Evolutionary conservation across 306 rosid species (phyloP), one percentile per base, ranked within the genome.

Genomic region (Cucurbita maxima): DNA sequence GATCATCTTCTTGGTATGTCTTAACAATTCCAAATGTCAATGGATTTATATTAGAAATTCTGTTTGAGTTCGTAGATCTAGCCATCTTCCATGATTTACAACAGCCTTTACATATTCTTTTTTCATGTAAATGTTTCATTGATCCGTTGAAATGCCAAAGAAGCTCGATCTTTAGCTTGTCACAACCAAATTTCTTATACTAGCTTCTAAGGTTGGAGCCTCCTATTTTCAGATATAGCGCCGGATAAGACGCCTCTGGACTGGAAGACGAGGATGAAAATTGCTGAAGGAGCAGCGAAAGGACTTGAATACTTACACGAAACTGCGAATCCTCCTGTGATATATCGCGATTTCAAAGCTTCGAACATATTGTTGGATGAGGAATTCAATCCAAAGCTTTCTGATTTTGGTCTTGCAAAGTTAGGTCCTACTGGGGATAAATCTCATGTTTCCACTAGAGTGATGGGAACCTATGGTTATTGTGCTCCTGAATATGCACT

Each of bases 401-500:
- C 98, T 0, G 98, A 93, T 85, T 90, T 93, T 56, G 98, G 98
- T 11, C 90, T 93, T 9, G 98, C 98, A 76, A 93, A 90, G 81
- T 81, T 93, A 74, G 97, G 98, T 80, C 98, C 98, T 47, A 90
- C 84, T 4, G 97, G 98, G 0, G 97, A 86, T n/a, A 89, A 88
- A 63, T 75, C 86, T n/a, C 91, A 90, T 63, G 92, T 93, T 11
- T 88, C 97, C 41, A 93, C 98, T n/a, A 88, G 92, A 76, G 98
- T 93, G 60, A 90, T 93, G 98, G 98, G 98, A 45, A 90, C 98
- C 71, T 90, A 90, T 77, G 98, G 98, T 73, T 93, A 93, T 4
- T 93, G 98, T 84, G 96, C 97, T 43, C 97, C 97, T 30, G 98
- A 93, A 81, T 93, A 93, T 83, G 97, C 94, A 8, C 81, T 81